Base-by-base conservation (phyloP, 306 rosid genomes). In the Lathyrus sativus region DNA sequence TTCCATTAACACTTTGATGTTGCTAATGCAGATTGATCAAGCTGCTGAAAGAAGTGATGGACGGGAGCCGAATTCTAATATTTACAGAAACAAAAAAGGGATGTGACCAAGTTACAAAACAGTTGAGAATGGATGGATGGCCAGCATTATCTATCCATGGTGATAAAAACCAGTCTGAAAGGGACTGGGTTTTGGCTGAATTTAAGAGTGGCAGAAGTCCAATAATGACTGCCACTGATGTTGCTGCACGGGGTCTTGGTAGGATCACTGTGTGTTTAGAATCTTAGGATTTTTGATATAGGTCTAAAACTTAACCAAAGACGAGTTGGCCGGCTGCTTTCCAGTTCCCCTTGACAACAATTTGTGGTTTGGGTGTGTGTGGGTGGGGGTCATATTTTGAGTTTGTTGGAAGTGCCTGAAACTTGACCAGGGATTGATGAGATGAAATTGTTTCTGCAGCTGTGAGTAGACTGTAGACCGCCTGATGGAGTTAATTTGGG, bases 191-290 rank as follows among this genome's bases (percentile, higher is more conserved):
- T 70, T 82, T 93, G 77, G 86, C 98, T 70, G 98, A 93, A 78
- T 93, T 93, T 90, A 93, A 90, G 82, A 86, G 90, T 88, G 98
- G 98, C 80, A 82, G 96, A 82, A 90, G 91, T 81, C 96, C 90
- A 63, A 81, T 93, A 79, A 93, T 93, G 98, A 90, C 97, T 79
- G 98, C 98, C 93, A 93, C 98, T 73, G 98, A 93, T 89, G 98
- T 93, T 84, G 98, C 98, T 80, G 98, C 98, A 0, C 92, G 98
- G 77, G 98, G 98, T 85, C 97, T 93, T 88, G 98, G 98, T 93
- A 93, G 96, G 98, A 76, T 86, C 77, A 85, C 81, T 86, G 84
- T 84, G 87, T 90, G 84, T 77, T 81, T 79, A 91, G 83, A 77
- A 79, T 86, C 65, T 62, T 87, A 79, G 89, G 87, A 68, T 74